Evolutionary conservation across 2,329 filamentous ascomycete genomes (phyloP).

Genomic region (Fusarium pseudocircinatum): DNA sequence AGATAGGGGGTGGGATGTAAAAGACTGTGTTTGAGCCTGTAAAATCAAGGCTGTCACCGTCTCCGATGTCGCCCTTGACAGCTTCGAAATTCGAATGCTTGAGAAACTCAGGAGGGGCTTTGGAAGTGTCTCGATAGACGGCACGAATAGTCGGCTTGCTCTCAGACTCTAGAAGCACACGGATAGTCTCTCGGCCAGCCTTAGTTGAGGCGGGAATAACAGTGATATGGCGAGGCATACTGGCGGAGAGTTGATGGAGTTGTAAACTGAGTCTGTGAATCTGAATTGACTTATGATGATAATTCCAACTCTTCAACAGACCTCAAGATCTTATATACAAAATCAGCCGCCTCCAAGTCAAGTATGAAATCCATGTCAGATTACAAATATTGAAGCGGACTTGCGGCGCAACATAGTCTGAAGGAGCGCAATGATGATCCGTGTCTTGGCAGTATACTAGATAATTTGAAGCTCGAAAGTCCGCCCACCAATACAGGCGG

Average conservation of each 20-base stretch:
- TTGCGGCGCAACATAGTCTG: not conserved
- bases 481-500: not conserved
- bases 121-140: constrained; percentile 45
- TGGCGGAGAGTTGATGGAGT: not conserved
- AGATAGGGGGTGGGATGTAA: constrained; percentile 47
- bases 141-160: constrained; percentile 38
- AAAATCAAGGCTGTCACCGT: constrained; percentile 43
- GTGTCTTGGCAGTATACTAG: not conserved
- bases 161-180: constrained; percentile 37
- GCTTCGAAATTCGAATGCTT: constrained; percentile 44
- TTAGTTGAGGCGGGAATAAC: constrained; percentile 48
- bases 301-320: not conserved
- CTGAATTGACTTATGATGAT: not conserved
- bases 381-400: not conserved
- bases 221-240: constrained; percentile 46
- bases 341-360: not conserved
- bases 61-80: constrained; percentile 44
- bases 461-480: not conserved
- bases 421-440: not conserved
- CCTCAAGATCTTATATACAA: constrained; percentile 2
- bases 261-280: not conserved
- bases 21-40: constrained; percentile 45
- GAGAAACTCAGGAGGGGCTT: constrained; percentile 45
- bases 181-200: constrained; percentile 46
- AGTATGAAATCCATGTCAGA: not conserved